phyloP scores from a whole-genome alignment of 768 basidiomycete species.

The Suillus subluteus region DNA sequence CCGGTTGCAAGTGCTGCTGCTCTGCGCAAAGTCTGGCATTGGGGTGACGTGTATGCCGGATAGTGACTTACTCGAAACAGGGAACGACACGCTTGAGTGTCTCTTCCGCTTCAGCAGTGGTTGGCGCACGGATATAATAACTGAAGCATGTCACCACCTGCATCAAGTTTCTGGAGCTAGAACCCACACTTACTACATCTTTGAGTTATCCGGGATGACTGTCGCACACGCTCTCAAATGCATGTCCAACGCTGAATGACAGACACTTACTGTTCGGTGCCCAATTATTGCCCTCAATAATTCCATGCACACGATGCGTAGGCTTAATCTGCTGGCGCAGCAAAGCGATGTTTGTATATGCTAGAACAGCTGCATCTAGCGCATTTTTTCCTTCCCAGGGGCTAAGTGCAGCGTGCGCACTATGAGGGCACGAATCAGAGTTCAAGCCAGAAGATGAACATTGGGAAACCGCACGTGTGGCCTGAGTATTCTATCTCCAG shows the following conservation, averaged over 20 bases:
- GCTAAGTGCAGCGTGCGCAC: constrained; percentile 76
- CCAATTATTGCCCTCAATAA: constrained; percentile 78
- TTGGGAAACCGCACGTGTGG: constrained; percentile 56
- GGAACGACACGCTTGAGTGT: constrained; percentile 62
- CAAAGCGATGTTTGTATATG: constrained; percentile 78
- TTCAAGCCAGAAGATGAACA: neutral
- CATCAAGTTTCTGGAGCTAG: neutral
- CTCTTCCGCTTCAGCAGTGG: constrained; percentile 59
- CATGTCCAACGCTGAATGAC: neutral
- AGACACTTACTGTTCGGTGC: constrained; percentile 61
- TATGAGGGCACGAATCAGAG: constrained; percentile 27
- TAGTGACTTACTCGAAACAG: constrained; percentile 66
- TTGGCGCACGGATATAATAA: constrained; percentile 77
- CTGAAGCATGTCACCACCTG: constrained; percentile 32
- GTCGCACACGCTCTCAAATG: constrained; percentile 7
- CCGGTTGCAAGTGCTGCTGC: constrained; percentile 71
- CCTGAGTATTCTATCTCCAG: constrained; percentile 69
- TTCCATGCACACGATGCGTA: constrained; percentile 77
- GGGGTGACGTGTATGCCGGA: neutral
- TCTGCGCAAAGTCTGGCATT: constrained; percentile 35
- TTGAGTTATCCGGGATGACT: constrained; percentile 87
- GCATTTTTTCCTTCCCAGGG: constrained; percentile 89
- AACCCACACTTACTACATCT: constrained; percentile 55
- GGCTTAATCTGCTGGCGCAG: constrained; percentile 84
- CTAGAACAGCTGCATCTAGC: constrained; percentile 84